Percentiles rank a stretch among this genome's conserved stretches.
Conservation (phyloP, 2,329 filamentous ascomycete genomes). For the Aspergillus felis region DNA sequence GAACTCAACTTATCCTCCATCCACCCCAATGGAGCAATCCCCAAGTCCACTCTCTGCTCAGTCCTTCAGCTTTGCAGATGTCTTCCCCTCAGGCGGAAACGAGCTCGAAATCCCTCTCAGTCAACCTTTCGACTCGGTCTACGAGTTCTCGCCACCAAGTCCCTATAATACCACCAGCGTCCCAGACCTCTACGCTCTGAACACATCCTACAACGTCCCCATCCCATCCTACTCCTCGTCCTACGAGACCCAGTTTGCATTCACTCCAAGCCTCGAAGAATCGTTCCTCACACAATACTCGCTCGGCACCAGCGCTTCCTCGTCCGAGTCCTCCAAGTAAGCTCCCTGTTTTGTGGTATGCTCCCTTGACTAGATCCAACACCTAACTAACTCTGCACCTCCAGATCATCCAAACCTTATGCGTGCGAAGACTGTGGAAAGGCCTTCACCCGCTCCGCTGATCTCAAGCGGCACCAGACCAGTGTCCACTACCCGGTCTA, state of each 20-base stretch:
- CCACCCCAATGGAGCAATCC: conserved; percentile 19
- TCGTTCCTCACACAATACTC: conserved; percentile 10
- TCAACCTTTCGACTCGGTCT: not conserved
- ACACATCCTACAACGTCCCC: conserved; percentile 1
- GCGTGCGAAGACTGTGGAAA: conserved; percentile 33
- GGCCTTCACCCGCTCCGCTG: conserved; percentile 45
- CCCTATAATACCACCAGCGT: not conserved
- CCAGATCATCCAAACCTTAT: conserved; percentile 29
- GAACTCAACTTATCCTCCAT: conserved; percentile 10
- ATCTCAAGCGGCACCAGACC: conserved; percentile 48
- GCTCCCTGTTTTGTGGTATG: not conserved
- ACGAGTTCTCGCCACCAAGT: not conserved
- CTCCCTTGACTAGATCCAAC: not conserved
- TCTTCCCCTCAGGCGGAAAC: conserved; percentile 9
- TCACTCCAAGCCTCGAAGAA: conserved; percentile 1
- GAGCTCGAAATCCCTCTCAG: conserved; percentile 7
- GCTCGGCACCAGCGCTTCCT: conserved; percentile 1
- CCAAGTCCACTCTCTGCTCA: conserved; percentile 16
- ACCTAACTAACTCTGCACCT: not conserved
- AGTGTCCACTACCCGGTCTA: conserved; percentile 44
- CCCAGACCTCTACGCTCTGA: not conserved
- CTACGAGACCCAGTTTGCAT: conserved; percentile 4
- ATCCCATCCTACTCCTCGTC: conserved; percentile 5
- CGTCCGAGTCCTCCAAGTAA: conserved; percentile 21
- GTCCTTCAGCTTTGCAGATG: conserved; percentile 14